Base-by-base conservation (phyloP, 2,329 filamentous ascomycete species). In the Phyllosticta paracitricarpa region DNA sequence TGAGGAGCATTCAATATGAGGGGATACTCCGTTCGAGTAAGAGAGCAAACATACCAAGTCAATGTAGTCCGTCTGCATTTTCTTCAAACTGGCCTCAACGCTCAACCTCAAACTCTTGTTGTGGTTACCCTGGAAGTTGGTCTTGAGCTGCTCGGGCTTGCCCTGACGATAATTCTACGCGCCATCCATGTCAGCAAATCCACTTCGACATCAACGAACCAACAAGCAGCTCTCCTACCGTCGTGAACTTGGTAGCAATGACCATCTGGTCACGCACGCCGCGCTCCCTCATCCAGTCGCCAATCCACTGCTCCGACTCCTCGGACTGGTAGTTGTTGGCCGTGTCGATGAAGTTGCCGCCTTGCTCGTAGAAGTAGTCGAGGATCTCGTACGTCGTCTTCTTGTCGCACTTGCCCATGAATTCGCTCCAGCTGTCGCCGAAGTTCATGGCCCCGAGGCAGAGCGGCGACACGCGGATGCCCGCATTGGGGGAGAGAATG, bases 31-130 rank as follows among this genome's bases (percentile, higher is more conserved):
- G 19, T 22, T 22, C 19, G 19, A 22, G 19, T 22, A 22, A 22
- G 19, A 22, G 19, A 22, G 40, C n/a, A 48, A 48, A 48, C 40
- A 17, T n/a, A 48, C 40, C 9, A 73, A 58, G 67, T 91, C 88
- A 62, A 90, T 84, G 68, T 89, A 91, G 58, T 83, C 79, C 0
- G 86, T 89, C 72, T 85, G 79, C 59, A 86, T 78, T 73, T 84
- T 87, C 62, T 69, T 74, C 30, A 78, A 64, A 9, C 70, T 74
- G 6, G 71, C 72, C 28, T 73, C 72, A 6, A 78, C 64, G 25
- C 72, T 74, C 52, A 75, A 58, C 24, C 68, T 70, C 28, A 78
- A 68, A 17, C 68, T 71, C 63, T 76, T 77, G 24, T 71, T 68
- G 48, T 66, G 66, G 65, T 77, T 76, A 1, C 78, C 78, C 9